A percentile compares a stretch with the other conserved stretches of the same genome.
These are phyloP conservation scores for Phytopythium montanum DNA, from an alignment of 352 stramenopile species.

Conservation along the genomic window DNA sequence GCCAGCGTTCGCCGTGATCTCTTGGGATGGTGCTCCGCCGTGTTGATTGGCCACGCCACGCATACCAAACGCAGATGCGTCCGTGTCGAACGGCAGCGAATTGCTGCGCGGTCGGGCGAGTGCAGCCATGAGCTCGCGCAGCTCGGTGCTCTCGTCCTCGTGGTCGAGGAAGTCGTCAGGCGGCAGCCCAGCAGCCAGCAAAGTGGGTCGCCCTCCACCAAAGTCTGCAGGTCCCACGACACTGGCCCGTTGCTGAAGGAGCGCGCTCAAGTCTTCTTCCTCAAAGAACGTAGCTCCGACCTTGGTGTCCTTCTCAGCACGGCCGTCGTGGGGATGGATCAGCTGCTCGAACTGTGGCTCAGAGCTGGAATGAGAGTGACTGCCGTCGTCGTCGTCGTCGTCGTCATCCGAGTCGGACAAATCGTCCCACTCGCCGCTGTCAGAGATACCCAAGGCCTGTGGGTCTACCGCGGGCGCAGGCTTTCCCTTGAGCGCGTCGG, in stretches of 20 bases:
- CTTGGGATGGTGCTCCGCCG: constrained; percentile 27
- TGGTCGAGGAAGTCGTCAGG: constrained; percentile 8
- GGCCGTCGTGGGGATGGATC: background rate
- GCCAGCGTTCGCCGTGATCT: constrained; percentile 15
- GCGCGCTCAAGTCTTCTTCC: constrained; percentile 28
- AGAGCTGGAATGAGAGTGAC: constrained; percentile 1
- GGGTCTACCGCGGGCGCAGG: constrained; percentile 20
- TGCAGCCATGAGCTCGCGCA: constrained; percentile 55
- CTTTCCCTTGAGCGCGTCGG: background rate
- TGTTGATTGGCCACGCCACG: constrained; percentile 16
- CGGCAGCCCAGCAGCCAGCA: constrained; percentile 1
- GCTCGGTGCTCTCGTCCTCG: constrained; percentile 48
- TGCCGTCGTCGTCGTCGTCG: constrained; percentile 22
- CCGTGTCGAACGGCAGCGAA: constrained; percentile 46
- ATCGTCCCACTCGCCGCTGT: constrained; percentile 16
- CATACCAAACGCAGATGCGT: background rate
- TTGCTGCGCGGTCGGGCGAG: constrained; percentile 61
- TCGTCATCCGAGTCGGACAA: constrained; percentile 34
- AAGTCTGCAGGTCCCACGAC: background rate
- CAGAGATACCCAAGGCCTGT: constrained; percentile 24
- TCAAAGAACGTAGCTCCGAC: constrained; percentile 27
- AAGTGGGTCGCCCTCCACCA: constrained; percentile 2
- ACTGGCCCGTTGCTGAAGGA: constrained; percentile 22
- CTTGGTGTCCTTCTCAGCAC: constrained; percentile 16
- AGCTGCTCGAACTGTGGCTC: constrained; percentile 2